Base-by-base conservation (phyloP, 2,329 filamentous ascomycete genomes). In the Gremmenia infestans region DNA sequence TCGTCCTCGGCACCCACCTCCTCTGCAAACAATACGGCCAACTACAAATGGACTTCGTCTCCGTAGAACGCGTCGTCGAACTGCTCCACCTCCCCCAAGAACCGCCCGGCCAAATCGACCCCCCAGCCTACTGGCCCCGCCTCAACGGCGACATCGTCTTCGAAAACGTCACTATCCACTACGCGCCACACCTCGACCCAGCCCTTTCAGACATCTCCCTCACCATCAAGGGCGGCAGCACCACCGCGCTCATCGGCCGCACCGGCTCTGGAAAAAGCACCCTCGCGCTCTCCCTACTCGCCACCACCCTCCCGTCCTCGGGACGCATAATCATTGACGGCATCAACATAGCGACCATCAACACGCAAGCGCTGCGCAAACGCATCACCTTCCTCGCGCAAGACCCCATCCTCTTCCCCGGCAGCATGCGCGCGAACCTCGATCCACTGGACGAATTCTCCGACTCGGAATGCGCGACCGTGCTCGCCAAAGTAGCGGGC, bases 1-100 rank as follows among this genome's bases (percentile, higher is more conserved):
- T 89, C 60, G 88, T 93, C 17, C 71, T 75, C 9, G 80, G 85
- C 7, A 93, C 88, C 0, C 88, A 92, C 66, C 74, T 76, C 1
- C 79, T 96, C 0, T 96, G 91, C 71, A 83, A 84, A 58, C 81
- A 84, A 56, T 96, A 96, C 65, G 91, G 91, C 2, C 83, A 89
- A 66, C 78, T 96, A 1, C 91, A 96, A 69, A 91, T 96, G 81
- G 88, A 96, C 67, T 96, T 96, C 63, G 91, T 96, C 0, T 92
- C 88, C 0, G 89, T 96, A 0, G 91, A 96, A 72, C 83, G 91
- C 42, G 86, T 96, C 0, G 84, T 94, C 9, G 89, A 94, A 70
- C 79, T 96, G 0, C 78, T 94, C 1, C 82, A 89, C 56, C 80
- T 96, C 0, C 88, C 92, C 15, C 83, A 89, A 67, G 91, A 96